Conservation (phyloP, 495 filamentous ascomycete genomes). For the Rostrohypoxylon terebratum region DNA sequence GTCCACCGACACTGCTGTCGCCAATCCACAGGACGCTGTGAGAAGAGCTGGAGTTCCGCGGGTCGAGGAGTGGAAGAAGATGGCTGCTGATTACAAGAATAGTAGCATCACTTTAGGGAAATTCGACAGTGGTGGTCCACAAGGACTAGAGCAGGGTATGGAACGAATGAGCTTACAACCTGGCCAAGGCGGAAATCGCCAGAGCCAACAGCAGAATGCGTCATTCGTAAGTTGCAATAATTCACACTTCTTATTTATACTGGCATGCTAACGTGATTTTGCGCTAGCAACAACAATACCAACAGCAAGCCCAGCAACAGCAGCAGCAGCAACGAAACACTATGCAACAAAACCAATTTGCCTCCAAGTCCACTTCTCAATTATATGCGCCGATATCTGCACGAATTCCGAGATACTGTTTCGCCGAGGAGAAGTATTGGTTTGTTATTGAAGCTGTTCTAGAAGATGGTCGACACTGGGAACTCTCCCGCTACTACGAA, state of each 20-base stretch:
- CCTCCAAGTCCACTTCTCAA: slow-evolving; percentile 56
- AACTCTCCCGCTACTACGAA: slow-evolving; percentile 92
- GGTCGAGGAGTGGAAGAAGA: slow-evolving; percentile 99
- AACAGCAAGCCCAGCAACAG: slow-evolving; percentile 38
- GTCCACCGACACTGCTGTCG: slow-evolving; percentile 82
- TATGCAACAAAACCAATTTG: slow-evolving; percentile 52
- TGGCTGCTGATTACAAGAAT: slow-evolving; percentile 99
- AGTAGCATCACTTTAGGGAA: slow-evolving; percentile 96
- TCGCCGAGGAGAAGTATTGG: slow-evolving; percentile 98
- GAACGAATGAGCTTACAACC: slow-evolving; percentile 80
- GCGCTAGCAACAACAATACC: slow-evolving; percentile 47
- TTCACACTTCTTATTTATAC: slow-evolving; percentile 5
- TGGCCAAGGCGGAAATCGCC: slow-evolving; percentile 56
- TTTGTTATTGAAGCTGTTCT: slow-evolving; percentile 94
- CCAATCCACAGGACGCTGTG: slow-evolving; percentile 87
- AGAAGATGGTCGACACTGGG: slow-evolving; percentile 93
- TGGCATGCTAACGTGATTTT: slow-evolving; percentile 36
- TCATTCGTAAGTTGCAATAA: slow-evolving; percentile 54
- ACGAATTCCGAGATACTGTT: slow-evolving; percentile 92
- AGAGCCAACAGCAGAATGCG: slow-evolving; percentile 58
- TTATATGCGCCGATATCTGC: slow-evolving; percentile 72
- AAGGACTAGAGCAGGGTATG: slow-evolving; percentile 74
- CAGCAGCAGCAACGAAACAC: slow-evolving; percentile 41
- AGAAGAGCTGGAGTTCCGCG: slow-evolving; percentile 91
- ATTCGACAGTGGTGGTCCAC: slow-evolving; percentile 70